Conservation (phyloP, 2,329 filamentous ascomycete genomes). For the Tolypocladium nubicola region DNA sequence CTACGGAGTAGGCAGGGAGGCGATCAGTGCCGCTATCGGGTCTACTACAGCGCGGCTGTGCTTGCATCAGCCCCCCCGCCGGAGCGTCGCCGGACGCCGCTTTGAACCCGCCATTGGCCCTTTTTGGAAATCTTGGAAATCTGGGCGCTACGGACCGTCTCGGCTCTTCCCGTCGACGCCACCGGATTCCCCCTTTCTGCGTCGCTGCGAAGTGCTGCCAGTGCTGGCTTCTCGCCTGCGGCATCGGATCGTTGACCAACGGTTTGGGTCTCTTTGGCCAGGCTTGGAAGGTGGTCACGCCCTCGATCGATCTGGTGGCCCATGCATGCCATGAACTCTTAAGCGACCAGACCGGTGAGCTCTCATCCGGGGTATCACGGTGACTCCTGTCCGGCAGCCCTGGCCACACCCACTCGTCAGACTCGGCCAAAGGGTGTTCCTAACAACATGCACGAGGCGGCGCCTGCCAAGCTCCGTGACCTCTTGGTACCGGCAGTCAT, state of each 20-base stretch:
- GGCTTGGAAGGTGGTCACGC: not conserved
- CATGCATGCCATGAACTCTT: not conserved
- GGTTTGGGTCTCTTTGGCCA: not conserved
- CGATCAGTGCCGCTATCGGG: not conserved
- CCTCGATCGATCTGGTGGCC: not conserved
- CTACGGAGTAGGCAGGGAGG: not conserved
- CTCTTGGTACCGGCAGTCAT: not conserved
- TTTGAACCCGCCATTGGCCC: not conserved
- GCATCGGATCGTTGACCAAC: not conserved
- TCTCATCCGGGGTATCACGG: not conserved
- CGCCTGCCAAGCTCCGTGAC: not conserved
- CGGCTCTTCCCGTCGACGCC: not conserved
- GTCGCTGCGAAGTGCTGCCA: not conserved
- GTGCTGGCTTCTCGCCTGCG: not conserved
- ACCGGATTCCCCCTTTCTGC: not conserved
- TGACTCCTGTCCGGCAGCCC: not conserved
- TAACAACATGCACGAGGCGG: not conserved
- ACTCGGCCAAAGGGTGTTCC: not conserved
- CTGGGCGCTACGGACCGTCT: not conserved
- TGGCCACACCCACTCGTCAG: not conserved
- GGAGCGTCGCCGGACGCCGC: not conserved
- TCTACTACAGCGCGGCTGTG: not conserved
- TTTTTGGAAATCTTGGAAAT: not conserved
- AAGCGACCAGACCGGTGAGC: not conserved
- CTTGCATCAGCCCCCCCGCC: not conserved